Evolutionary conservation across 805 yeast species (phyloP), one percentile per base, ranked within the genome.

Genomic region (Pichia insulana): DNA sequence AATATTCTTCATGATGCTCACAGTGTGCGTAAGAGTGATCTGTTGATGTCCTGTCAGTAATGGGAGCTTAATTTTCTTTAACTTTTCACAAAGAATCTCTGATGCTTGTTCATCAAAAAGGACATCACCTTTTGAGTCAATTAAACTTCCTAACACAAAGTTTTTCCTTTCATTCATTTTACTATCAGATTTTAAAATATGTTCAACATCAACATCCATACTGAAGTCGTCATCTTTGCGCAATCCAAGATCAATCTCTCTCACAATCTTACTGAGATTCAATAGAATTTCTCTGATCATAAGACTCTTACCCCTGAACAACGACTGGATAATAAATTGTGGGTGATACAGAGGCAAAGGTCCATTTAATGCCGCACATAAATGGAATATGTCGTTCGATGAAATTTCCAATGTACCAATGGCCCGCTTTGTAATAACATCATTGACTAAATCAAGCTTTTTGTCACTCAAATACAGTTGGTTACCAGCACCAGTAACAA

Each of bases 341-440:
- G 97, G 97, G 55, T 90, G 97, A 52, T 85, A 89, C 1, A 87
- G 63, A 0, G 97, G 96, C 13, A 90, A 59, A 0, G 94, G 92
- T 27, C 97, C 97, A 62, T 89, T 89, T 42, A 89, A 63, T 4
- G 88, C 80, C 13, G 85, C 67, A 39, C 82, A 83, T 44, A 89
- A 67, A 50, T 81, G 83, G 45, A 84, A 71, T 2, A 89, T 72
- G 47, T 71, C 74, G 54, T 68, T 68, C 2, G 69, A 64, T 10
- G 78, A 67, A 34, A 78, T 77, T 45, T 68, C 73, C 46, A 80
- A 65, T 1, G 84, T 67, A 0, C 83, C 82, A 37, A 81, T 68
- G 1, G 81, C 73, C 42, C 67, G 63, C 27, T 67, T 64, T 3
- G 82, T 73, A 37, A 73, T 64, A 13, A 63, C 63, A 53, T 79